A percentile compares a stretch with the other conserved stretches of the same genome.
Conservation (phyloP, 2,329 filamentous ascomycete genomes). For the Penicillium sp. region DNA sequence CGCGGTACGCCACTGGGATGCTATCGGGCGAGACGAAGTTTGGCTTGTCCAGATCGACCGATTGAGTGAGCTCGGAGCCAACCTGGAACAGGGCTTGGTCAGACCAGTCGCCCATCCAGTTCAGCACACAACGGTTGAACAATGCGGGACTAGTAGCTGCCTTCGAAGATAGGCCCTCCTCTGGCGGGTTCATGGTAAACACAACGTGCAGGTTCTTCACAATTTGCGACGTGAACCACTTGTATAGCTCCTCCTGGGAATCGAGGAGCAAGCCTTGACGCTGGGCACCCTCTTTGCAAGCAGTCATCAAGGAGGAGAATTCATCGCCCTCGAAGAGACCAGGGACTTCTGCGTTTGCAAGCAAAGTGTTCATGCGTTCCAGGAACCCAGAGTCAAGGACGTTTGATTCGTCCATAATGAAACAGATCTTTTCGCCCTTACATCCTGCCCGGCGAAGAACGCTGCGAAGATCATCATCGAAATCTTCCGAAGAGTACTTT, state of each 20-base stretch:
- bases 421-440: constrained; percentile 99
- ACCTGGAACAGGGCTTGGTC: constrained; percentile 99
- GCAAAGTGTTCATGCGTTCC: constrained; percentile 97
- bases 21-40: constrained; percentile 85
- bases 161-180: constrained; percentile 91
- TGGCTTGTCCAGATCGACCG: constrained; percentile 87
- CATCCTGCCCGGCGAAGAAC: constrained; percentile 91
- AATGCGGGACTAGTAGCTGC: constrained; percentile 95
- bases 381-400: constrained; percentile 98
- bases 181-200: constrained; percentile 99
- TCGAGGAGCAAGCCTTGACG: constrained; percentile 92
- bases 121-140: constrained; percentile 99
- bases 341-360: constrained; percentile 98
- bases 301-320: constrained; percentile 96
- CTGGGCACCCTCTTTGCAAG: constrained; percentile 97
- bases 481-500: constrained; percentile 96
- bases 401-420: constrained; percentile 99
- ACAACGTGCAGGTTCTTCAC: constrained; percentile 99
- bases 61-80: constrained; percentile 88
- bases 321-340: constrained; percentile 99
- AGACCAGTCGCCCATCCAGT: constrained; percentile 99
- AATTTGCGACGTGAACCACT: constrained; percentile 99
- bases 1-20: constrained; percentile 88
- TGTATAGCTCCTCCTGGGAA: constrained; percentile 98
- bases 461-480: constrained; percentile 93